Evolutionary conservation across 306 rosid genomes (phyloP).

Genomic region (Casuarina glauca): DNA sequence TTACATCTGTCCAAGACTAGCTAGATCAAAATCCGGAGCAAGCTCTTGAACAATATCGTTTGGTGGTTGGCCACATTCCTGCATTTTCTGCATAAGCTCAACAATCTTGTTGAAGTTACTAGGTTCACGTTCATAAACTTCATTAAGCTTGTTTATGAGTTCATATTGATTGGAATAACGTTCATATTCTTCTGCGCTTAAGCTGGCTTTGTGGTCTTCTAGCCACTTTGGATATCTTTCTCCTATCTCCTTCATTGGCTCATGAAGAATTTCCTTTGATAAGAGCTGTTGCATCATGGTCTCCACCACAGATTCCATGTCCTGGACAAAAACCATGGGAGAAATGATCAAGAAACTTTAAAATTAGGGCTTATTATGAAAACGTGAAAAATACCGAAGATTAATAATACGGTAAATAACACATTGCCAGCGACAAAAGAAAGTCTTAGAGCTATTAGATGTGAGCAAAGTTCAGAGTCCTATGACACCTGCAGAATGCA

Average conservation of each 20-base stretch:
- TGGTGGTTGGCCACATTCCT: constrained; percentile 98
- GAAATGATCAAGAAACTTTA: constrained; percentile 13
- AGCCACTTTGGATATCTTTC: constrained; percentile 97
- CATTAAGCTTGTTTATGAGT: constrained; percentile 70
- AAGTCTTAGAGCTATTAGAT: neutral
- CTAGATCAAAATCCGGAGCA: constrained; percentile 80
- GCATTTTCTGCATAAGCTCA: constrained; percentile 98
- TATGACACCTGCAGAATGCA: neutral
- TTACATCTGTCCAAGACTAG: constrained; percentile 84
- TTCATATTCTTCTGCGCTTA: constrained; percentile 74
- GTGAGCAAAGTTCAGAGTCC: neutral
- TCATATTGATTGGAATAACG: constrained; percentile 63
- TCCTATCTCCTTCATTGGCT: constrained; percentile 97
- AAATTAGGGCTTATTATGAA: neutral
- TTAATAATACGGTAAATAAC: neutral
- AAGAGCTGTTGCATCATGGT: constrained; percentile 95
- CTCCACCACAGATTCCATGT: constrained; percentile 89
- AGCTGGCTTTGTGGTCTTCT: constrained; percentile 72
- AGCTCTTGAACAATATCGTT: constrained; percentile 80
- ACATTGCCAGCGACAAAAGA: neutral
- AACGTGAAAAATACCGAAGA: neutral
- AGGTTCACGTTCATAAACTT: constrained; percentile 74
- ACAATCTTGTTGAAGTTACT: constrained; percentile 72
- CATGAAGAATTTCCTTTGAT: constrained; percentile 93
- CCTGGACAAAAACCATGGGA: constrained; percentile 39